Evolutionary conservation across 192 early-diverging fungal species (phyloP).

Genomic region (Neocallimastix lanati): DNA sequence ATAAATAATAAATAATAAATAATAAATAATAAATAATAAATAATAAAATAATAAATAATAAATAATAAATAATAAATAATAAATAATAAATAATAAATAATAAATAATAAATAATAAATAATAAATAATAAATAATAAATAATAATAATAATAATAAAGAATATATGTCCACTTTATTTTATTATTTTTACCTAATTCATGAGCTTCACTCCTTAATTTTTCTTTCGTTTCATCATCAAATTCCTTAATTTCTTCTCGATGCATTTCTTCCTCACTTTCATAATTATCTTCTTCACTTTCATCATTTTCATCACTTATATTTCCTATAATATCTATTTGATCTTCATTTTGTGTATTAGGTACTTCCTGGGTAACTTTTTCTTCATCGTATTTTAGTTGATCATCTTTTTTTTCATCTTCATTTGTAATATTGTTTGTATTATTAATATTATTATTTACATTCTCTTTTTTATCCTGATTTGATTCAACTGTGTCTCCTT

Average conservation of each 20-base stretch:
- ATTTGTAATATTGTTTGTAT: neutral
- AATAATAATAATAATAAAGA: too few species aligned
- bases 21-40: too few species aligned
- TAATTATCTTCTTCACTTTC: neutral
- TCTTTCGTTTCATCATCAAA: neutral
- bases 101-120: too few species aligned
- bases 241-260: neutral
- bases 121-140: too few species aligned
- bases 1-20: too few species aligned
- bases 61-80: too few species aligned
- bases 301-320: neutral
- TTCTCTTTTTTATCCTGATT: neutral
- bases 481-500: neutral
- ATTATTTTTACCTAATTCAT: neutral
- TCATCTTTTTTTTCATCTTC: neutral
- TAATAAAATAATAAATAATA: too few species aligned
- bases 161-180: too few species aligned
- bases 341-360: neutral
- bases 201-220: neutral
- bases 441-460: neutral
- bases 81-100: too few species aligned
- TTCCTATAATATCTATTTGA: neutral
- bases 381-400: neutral
- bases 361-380: neutral
- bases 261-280: neutral